Base-by-base conservation (phyloP, 2,329 filamentous ascomycete genomes). In the Ceratocystiopsis brevicomis region DNA sequence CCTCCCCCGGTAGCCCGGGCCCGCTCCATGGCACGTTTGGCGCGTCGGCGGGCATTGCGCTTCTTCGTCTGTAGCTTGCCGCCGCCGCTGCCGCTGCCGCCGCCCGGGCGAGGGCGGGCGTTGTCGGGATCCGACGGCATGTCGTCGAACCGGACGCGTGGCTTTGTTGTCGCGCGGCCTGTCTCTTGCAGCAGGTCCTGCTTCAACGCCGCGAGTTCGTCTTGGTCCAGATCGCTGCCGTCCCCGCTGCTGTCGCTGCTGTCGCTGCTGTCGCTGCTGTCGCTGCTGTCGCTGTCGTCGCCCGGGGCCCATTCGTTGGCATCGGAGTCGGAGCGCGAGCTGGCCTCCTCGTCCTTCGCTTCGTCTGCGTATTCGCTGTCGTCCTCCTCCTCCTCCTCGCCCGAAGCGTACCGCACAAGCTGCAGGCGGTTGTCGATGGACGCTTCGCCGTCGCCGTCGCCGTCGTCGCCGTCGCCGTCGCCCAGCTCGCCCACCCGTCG, bases 1-100 rank as follows among this genome's bases (percentile, higher is more conserved):
- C 8, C 25, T 10, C 6, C 25, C 25, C 2, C 25, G 6, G 5
- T 8, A 2, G 25, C 25, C 6, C 25, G 6, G 5, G 18, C 17
- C 37, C 39, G 41, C 12, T 44, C 43, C 8, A 45, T 16, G 21
- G 55, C 52, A 17, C 53, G 52, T 44, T 63, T 62, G 3, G 57
- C 56, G 3, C 64, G 63, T 38, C 69, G 61, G 25, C 71, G 61
- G 10, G 62, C 63, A 47, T 75, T 75, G 6, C 71, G 63, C 47
- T 62, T 68, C 49, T 66, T 65, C 0, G 71, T 74, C 25, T 33
- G 51, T 58, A 0, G 56, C 54, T 41, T 66, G 51, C 9, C 58
- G 48, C 13, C 45, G 37, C 42, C 21, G n/a, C n/a, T n/a, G n/a
- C n/a, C n/a, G n/a, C n/a, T 66, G 51, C 9, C 58, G 48, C 4